Percentiles rank a stretch among this genome's conserved stretches.
phyloP scores from a whole-genome alignment of 2,329 filamentous ascomycete genomes.

The Zelopaecilomyces penicillatus region DNA sequence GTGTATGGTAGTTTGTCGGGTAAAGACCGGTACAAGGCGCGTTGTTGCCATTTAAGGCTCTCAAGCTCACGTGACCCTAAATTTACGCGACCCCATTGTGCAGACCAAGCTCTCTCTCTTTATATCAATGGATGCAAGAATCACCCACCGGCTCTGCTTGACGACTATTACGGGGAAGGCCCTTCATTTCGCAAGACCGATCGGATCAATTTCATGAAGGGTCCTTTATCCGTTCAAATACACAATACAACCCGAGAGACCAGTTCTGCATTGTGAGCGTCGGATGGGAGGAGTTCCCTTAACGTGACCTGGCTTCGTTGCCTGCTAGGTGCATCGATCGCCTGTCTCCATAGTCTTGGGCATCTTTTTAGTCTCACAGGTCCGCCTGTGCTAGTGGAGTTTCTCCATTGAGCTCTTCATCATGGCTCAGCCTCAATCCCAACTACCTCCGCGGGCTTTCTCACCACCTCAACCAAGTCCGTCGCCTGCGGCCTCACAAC shows the following conservation, averaged over 20 bases:
- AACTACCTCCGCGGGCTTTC: conserved; percentile 45
- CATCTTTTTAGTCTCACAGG: conserved; percentile 7
- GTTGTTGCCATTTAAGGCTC: conserved; percentile 3
- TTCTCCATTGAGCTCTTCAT: conserved; percentile 3
- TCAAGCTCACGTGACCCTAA: conserved; percentile 34
- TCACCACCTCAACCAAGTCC: conserved; percentile 55
- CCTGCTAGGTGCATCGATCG: conserved; percentile 30
- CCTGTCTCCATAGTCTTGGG: conserved; percentile 1
- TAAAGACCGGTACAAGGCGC: conserved; percentile 7
- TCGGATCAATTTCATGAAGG: neutral
- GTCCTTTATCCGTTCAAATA: neutral
- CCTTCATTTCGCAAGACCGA: no score
- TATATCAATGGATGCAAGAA: conserved; percentile 12
- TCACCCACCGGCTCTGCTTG: conserved; percentile 11
- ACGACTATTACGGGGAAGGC: conserved; percentile 10
- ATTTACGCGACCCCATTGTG: conserved; percentile 28
- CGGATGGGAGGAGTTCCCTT: conserved; percentile 40
- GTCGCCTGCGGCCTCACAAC: conserved; percentile 50
- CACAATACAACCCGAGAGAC: neutral
- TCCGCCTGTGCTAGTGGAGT: neutral
- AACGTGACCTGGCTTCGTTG: conserved; percentile 42
- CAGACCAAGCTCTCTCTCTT: conserved; percentile 22
- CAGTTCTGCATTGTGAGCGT: conserved; percentile 17
- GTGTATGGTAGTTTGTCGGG: neutral
- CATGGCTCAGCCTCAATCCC: conserved; percentile 54